Conservation (phyloP, 768 basidiomycete species). For the Podaxis carcinomalis region DNA sequence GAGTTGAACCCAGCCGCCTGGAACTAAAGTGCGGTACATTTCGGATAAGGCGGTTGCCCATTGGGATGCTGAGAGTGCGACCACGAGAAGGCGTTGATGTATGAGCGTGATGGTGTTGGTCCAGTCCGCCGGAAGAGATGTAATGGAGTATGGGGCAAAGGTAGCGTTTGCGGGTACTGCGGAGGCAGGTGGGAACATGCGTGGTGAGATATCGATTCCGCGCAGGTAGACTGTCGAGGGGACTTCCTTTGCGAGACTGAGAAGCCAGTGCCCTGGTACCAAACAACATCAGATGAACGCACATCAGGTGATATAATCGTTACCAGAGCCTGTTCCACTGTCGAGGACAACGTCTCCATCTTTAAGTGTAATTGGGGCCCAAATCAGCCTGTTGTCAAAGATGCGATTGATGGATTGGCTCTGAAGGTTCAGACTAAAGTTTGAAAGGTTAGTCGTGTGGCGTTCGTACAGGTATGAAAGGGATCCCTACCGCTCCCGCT, state of each 20-base stretch:
- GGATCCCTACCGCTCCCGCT: not conserved
- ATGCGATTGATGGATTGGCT: not conserved
- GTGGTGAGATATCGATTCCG: slow-evolving; percentile 18
- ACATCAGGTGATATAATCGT: not conserved
- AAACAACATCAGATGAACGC: not conserved
- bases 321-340: slow-evolving; percentile 12
- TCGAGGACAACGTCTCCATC: slow-evolving; percentile 8
- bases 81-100: slow-evolving; percentile 12
- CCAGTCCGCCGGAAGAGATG: slow-evolving; percentile 10
- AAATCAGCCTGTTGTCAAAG: slow-evolving; percentile 9
- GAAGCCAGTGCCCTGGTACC: slow-evolving; percentile 18
- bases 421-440: not conserved
- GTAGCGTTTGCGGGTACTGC: slow-evolving; percentile 1
- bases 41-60: slow-evolving; percentile 7
- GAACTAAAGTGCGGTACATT: slow-evolving; percentile 7
- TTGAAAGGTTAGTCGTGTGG: too few relatives aligned
- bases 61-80: slow-evolving; percentile 1
- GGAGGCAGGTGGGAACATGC: slow-evolving; percentile 16
- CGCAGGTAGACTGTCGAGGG: slow-evolving; percentile 10
- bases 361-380: slow-evolving; percentile 10
- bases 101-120: slow-evolving; percentile 5
- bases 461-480: not conserved
- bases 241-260: slow-evolving; percentile 14
- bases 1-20: slow-evolving; percentile 13
- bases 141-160: slow-evolving; percentile 1